Evolutionary conservation across 2,329 filamentous ascomycete species (phyloP).

Genomic region (Arthrobotrys conoides): DNA sequence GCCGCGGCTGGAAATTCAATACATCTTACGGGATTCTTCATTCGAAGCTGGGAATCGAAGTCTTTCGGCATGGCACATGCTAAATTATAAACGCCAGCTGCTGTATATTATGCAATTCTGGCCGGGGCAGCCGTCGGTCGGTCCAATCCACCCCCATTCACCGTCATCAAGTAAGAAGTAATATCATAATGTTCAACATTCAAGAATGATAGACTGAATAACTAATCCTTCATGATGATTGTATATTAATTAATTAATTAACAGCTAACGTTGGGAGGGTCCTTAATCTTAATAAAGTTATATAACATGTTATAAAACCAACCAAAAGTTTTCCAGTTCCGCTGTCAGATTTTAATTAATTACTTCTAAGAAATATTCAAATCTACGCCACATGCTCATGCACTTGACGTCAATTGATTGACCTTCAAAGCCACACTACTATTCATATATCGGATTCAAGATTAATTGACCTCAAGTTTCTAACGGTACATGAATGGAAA

Average conservation of each 20-base stretch:
- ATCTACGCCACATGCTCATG: neutral
- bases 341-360: neutral
- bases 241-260: neutral
- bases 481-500: too few relatives aligned
- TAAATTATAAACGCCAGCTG: too few relatives aligned
- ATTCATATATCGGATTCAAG: neutral
- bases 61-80: neutral
- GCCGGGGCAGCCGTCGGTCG: too few relatives aligned
- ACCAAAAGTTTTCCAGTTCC: neutral
- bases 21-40: neutral
- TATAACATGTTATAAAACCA: neutral
- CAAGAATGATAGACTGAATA: too few relatives aligned
- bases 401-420: neutral
- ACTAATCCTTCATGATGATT: neutral
- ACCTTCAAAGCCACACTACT: neutral
- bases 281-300: neutral
- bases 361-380: too few relatives aligned
- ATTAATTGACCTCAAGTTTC: too few relatives aligned
- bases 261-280: neutral
- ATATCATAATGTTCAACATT: too few relatives aligned
- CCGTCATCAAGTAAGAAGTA: too few relatives aligned
- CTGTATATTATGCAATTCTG: neutral
- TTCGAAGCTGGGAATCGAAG: neutral
- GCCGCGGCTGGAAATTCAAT: slow-evolving; percentile 12
- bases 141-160: neutral